A percentile compares a stretch with the other conserved stretches of the same genome.
Conservation (phyloP, 257 asterid genomes). For the Solanum gracilifrons region DNA sequence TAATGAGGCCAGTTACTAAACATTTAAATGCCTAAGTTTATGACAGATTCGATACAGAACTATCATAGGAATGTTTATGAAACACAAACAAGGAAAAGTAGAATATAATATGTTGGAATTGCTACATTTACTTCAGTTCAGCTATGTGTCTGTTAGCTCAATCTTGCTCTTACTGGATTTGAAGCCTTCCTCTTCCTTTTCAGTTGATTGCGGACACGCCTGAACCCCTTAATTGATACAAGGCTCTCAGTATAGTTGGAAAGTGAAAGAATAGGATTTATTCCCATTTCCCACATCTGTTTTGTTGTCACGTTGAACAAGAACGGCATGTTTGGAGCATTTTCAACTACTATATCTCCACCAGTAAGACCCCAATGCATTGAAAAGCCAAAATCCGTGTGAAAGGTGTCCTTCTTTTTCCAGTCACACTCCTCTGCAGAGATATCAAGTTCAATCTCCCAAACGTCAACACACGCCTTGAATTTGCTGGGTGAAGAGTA, state of each 20-base stretch:
- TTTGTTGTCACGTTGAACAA: not conserved
- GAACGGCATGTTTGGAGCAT: not conserved
- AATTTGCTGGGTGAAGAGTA: not conserved
- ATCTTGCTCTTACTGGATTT: not conserved
- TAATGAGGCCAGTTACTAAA: not conserved
- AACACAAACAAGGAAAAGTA: not conserved
- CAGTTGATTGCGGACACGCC: not conserved
- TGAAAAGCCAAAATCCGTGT: not conserved
- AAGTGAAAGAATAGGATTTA: not conserved
- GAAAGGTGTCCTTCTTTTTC: not conserved
- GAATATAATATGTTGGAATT: not conserved
- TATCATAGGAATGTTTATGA: not conserved
- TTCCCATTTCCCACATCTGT: not conserved
- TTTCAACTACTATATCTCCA: not conserved
- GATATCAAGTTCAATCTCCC: not conserved
- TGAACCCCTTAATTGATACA: not conserved
- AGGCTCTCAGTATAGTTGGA: not conserved
- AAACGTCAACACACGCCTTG: not conserved
- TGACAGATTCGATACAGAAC: not conserved
- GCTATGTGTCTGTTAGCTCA: not conserved
- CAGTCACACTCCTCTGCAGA: not conserved
- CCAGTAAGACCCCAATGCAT: not conserved
- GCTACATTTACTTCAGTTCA: not conserved
- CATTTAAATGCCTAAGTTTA: not conserved
- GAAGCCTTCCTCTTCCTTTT: not conserved